A percentile compares a stretch with the other conserved stretches of the same genome.
These are phyloP conservation scores for Aspergillus awamori DNA, from an alignment of 2,329 filamentous ascomycete genomes.

Conservation along the genomic window DNA sequence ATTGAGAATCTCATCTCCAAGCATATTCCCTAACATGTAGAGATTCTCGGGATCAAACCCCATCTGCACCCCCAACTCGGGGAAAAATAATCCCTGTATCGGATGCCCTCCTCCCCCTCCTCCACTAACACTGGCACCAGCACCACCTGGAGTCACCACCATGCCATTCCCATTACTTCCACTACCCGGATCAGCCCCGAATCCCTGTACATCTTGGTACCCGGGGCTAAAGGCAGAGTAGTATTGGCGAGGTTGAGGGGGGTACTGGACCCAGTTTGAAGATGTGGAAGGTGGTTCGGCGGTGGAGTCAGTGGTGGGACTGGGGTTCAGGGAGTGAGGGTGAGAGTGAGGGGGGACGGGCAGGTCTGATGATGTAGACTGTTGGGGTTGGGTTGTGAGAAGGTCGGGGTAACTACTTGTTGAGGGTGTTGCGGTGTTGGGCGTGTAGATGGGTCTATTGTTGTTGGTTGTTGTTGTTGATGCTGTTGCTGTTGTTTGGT, in stretches of 20 bases:
- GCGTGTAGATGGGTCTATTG: constrained; percentile 8
- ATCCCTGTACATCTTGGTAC: constrained; percentile 17
- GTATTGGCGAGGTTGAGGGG: constrained; percentile 11
- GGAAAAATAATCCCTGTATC: constrained; percentile 26
- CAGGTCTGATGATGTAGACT: constrained; percentile 8
- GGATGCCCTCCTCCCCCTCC: constrained; percentile 6
- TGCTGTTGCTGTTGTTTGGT: constrained; percentile 9
- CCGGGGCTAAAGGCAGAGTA: constrained; percentile 14
- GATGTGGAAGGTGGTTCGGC: neutral
- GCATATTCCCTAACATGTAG: constrained; percentile 35
- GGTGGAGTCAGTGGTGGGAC: constrained; percentile 6
- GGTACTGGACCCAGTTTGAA: constrained; percentile 15
- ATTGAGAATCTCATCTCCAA: constrained; percentile 38
- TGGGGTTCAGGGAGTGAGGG: constrained; percentile 1
- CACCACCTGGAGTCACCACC: constrained; percentile 12
- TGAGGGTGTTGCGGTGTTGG: constrained; percentile 21
- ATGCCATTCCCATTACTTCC: constrained; percentile 11
- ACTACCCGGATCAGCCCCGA: constrained; percentile 17
- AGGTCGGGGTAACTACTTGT: constrained; percentile 12
- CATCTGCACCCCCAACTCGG: constrained; percentile 31
- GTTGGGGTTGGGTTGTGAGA: constrained; percentile 16
- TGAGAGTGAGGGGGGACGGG: constrained; percentile 12
- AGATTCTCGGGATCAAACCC: constrained; percentile 34
- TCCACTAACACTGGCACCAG: no score
- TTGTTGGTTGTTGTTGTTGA: neutral